Percentiles rank a stretch among this genome's conserved stretches.
phyloP scores from a whole-genome alignment of 23 red algal species.

The Gracilaria caudata region DNA sequence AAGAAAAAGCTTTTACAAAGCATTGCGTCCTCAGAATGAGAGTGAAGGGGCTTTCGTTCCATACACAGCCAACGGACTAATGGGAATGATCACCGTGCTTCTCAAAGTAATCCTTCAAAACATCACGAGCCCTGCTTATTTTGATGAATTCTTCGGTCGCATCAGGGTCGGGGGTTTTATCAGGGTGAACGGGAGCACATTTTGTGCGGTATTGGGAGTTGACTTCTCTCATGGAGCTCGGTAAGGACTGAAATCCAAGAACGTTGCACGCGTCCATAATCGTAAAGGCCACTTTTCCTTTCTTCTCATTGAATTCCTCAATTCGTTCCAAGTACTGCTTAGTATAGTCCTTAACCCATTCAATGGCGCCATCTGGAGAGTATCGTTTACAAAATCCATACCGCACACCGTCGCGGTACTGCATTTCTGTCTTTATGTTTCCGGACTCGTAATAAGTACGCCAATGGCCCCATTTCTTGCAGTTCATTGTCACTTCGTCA shows the following conservation, averaged over 20 bases:
- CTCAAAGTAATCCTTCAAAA: slow-evolving; percentile 83
- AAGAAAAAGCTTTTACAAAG: slow-evolving; percentile 69
- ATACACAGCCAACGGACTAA: background rate
- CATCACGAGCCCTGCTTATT: slow-evolving; percentile 84
- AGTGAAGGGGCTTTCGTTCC: background rate
- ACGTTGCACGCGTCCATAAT: slow-evolving; percentile 72
- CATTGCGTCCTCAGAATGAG: background rate
- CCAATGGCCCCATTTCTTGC: slow-evolving; percentile 85
- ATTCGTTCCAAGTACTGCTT: slow-evolving; percentile 81
- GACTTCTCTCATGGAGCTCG: slow-evolving; percentile 81
- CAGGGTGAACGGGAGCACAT: slow-evolving; percentile 88
- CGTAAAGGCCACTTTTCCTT: slow-evolving; percentile 61
- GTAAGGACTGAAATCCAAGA: slow-evolving; percentile 67
- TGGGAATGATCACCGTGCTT: slow-evolving; percentile 23
- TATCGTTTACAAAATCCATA: slow-evolving; percentile 95
- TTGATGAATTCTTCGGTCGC: slow-evolving; percentile 85
- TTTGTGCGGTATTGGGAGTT: slow-evolving; percentile 82
- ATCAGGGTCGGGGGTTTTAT: slow-evolving; percentile 80
- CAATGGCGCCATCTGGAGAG: slow-evolving; percentile 78
- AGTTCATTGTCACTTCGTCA: slow-evolving; percentile 83
- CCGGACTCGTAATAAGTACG: slow-evolving; percentile 90
- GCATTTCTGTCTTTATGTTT: slow-evolving; percentile 79
- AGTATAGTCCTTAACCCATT: slow-evolving; percentile 97
- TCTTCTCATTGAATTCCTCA: slow-evolving; percentile 81
- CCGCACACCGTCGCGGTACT: slow-evolving; percentile 85